Base-by-base conservation (phyloP, 2,329 filamentous ascomycete genomes). In the Scedosporium aurantiacum region DNA sequence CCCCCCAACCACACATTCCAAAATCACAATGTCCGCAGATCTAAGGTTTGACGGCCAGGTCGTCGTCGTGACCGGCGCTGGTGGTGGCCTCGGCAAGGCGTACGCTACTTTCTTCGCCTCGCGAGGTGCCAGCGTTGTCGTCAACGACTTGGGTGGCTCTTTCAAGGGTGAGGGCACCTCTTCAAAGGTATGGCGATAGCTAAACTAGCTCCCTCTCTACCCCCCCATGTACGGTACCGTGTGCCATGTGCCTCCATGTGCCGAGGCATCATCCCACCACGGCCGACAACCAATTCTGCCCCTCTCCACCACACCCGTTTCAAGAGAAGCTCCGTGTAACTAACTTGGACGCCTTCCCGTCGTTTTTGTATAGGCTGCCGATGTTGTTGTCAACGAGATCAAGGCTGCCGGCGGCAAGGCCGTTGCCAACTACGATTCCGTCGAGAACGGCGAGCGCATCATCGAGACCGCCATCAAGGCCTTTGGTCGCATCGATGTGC, bases 401-500 rank as follows among this genome's bases (percentile, higher is more conserved):
- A 91, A 88, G 76, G 82, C 86, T 71, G 88, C 87, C 60, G 94
- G 94, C 74, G 94, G 94, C 74, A 95, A 96, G 76, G 94, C 94
- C 63, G 92, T 96, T 58, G 91, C 93, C 75, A 97, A 97, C 83
- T 97, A 97, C 82, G 89, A 99, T 79, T 86, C 84, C 73, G 93
- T 96, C 76, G 90, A 94, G 79, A 82, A 93, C 70, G 94, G 94
- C 70, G 93, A 97, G 64, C 88, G 84, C 76, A 97, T 99, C 74
- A 95, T 99, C 77, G 87, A 93, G 67, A 92, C 89, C 25, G 90
- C 90, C 68, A 89, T 94, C 72, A 79, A 90, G 74, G 80, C 79
- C 61, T 94, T 87, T 71, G 90, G 93, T 67, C 90, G 93, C 70
- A 84, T 99, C 75, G 93, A 99, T 74, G 80, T 99, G 66, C 86